Conservation (phyloP, 2,329 filamentous ascomycete genomes). For the Lasiodiplodia sp. region DNA sequence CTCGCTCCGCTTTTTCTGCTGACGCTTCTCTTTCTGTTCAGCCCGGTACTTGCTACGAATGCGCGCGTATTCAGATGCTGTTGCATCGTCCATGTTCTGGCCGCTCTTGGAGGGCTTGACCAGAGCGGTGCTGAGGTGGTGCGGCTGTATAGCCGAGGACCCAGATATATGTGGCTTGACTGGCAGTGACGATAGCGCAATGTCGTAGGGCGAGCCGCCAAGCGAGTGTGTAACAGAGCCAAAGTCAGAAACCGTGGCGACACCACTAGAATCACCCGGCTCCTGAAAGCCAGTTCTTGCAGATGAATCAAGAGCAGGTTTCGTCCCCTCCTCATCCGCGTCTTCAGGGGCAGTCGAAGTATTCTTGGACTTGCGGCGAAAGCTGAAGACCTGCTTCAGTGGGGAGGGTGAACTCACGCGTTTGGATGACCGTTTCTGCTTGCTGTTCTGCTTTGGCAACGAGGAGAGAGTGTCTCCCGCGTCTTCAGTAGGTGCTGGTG, state of each 20-base stretch:
- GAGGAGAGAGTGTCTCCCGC: not conserved
- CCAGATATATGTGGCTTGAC: constrained; percentile 34
- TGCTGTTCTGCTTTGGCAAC: not conserved
- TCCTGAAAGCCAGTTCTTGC: not conserved
- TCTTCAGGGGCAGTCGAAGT: not conserved
- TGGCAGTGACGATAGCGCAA: constrained; percentile 38
- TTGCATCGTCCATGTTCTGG: constrained; percentile 45
- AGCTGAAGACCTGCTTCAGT: constrained; percentile 19
- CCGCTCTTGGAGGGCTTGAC: constrained; percentile 36
- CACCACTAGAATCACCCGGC: constrained; percentile 33
- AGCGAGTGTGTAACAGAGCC: constrained; percentile 51
- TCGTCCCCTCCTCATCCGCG: not conserved
- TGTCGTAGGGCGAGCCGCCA: constrained; percentile 54
- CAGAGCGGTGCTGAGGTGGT: constrained; percentile 43
- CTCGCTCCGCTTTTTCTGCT: not conserved
- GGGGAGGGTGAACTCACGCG: constrained; percentile 2
- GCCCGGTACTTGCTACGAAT: constrained; percentile 45
- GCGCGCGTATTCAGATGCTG: constrained; percentile 45
- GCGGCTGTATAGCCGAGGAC: constrained; percentile 41
- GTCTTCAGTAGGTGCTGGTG: constrained; percentile 16
- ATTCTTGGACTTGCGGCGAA: constrained; percentile 18
- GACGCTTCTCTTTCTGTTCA: not conserved
- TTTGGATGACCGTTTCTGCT: constrained; percentile 8
- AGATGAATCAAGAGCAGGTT: not conserved
- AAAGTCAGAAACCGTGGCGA: constrained; percentile 46